Evolutionary conservation across 768 basidiomycete species (phyloP), one percentile per base, ranked within the genome.

Genomic region (Saitozyma sp.): DNA sequence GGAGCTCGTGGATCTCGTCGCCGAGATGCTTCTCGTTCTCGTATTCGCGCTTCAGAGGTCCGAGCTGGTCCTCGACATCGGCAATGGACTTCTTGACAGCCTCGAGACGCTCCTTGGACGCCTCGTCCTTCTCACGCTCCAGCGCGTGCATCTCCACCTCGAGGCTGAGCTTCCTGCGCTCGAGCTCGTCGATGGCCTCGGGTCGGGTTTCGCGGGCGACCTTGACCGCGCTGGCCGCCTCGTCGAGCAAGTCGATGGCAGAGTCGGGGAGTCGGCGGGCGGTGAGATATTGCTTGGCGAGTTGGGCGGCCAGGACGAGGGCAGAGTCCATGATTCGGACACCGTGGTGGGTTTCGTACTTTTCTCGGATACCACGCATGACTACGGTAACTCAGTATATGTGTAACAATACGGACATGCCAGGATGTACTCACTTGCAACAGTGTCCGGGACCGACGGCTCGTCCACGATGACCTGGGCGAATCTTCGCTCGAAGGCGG

Each of bases 121-220:
- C 89, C 6, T 85, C 76, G 63, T 96, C 93, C 78, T 92, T 94
- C 78, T 96, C 93, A 52, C 92, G 86, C 76, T 93, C 90, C 56
- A 97, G 82, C 9, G 95, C 95, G 76, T 96, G 93, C 19, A 96
- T 89, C 76, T 96, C 95, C 17, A 98, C 88, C 74, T 97, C 90
- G 38, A 98, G 84, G 74, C 95, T 91, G 40, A 97, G 85, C 78
- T 90, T 92, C 56, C 84, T 84, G 17, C 93, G 87, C 74, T 95
- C 91, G 16, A 97, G 84, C 67, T 88, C 88, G 81, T 98, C 95
- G 71, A 98, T 90, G 3, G 85, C 89, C 80, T 98, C 95, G 0
- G 95, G 95, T 62, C 90, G 86, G 0, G 93, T 97, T 82, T 99
- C 95, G 49, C 92, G 87, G 37, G 91, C 91, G 29, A 97, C 92